Evolutionary conservation across 73 alveolate species (phyloP).

Genomic region (Effrenium voratum): DNA sequence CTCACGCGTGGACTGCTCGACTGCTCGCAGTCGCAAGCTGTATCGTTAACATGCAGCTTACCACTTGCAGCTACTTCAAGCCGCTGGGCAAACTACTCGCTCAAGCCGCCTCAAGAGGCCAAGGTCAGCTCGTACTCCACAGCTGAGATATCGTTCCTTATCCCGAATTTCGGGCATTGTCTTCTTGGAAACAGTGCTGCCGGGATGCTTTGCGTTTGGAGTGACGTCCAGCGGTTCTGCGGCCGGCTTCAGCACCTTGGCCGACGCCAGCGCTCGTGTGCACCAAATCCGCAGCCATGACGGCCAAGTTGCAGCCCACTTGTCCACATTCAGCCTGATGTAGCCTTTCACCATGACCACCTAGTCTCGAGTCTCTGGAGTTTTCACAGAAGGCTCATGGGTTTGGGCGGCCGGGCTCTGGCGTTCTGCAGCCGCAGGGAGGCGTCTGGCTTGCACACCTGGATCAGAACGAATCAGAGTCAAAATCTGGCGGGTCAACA

Average conservation of each 20-base stretch:
- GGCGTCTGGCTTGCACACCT: constrained; percentile 27
- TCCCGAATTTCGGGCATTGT: background rate
- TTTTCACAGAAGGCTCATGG: background rate
- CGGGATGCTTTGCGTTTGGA: background rate
- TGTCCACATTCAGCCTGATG: constrained; percentile 15
- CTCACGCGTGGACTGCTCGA: too few relatives aligned
- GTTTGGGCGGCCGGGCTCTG: background rate
- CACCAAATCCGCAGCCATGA: background rate
- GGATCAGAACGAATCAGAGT: too few relatives aligned
- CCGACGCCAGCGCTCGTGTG: background rate
- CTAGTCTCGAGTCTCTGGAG: background rate
- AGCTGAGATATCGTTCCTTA: background rate
- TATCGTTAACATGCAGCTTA: too few relatives aligned
- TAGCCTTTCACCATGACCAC: constrained; percentile 9
- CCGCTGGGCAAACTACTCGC: too few relatives aligned
- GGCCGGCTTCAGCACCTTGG: background rate
- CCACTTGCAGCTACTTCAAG: too few relatives aligned
- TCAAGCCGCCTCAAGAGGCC: background rate
- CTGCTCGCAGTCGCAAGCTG: too few relatives aligned
- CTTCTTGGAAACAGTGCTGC: background rate
- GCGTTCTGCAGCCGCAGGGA: constrained; percentile 25
- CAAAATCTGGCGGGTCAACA: too few relatives aligned
- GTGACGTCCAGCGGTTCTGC: background rate
- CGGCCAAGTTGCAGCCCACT: background rate
- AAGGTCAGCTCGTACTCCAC: constrained; percentile 22